Conservation (phyloP, 352 stramenopile genomes). For the Pythium angustatum region DNA sequence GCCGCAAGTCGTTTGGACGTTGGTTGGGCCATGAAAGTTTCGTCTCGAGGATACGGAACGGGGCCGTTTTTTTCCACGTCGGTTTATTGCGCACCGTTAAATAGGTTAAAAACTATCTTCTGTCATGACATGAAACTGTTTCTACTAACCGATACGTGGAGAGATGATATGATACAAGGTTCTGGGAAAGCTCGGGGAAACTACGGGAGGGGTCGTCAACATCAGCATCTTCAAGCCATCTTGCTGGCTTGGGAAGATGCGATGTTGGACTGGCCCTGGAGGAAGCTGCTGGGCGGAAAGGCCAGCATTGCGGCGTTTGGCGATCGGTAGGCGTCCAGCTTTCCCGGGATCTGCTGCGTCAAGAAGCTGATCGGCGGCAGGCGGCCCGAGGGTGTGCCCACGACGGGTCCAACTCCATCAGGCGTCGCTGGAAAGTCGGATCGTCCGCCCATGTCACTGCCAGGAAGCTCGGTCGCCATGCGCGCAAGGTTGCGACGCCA, state of each 20-base stretch:
- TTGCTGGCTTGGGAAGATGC: conserved; percentile 44
- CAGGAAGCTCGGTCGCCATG: conserved; percentile 5
- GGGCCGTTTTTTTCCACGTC: neutral
- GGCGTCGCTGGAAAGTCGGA: conserved; percentile 19
- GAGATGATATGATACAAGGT: conserved; percentile 34
- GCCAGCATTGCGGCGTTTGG: conserved; percentile 39
- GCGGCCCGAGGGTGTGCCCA: conserved; percentile 38
- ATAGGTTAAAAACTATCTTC: conserved; percentile 31
- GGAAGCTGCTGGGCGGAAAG: conserved; percentile 55
- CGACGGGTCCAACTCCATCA: conserved; percentile 9
- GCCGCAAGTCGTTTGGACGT: conserved; percentile 17
- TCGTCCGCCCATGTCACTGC: neutral
- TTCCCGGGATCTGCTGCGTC: conserved; percentile 55
- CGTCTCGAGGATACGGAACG: conserved; percentile 17
- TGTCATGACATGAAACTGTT: conserved; percentile 24
- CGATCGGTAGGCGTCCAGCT: conserved; percentile 61
- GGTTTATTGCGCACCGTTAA: conserved; percentile 24
- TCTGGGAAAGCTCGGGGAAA: neutral
- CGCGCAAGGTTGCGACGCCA: conserved; percentile 28
- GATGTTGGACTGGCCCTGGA: conserved; percentile 33
- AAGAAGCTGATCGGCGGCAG: conserved; percentile 79
- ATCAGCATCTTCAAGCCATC: conserved; percentile 42
- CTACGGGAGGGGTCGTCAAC: too few relatives aligned
- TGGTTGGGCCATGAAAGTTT: conserved; percentile 15
- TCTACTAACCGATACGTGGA: conserved; percentile 18